Percentiles rank a stretch among this genome's conserved stretches.
These are phyloP conservation scores for Fusarium sp. DNA, from an alignment of 2,329 filamentous ascomycete genomes.

Conservation along the genomic window DNA sequence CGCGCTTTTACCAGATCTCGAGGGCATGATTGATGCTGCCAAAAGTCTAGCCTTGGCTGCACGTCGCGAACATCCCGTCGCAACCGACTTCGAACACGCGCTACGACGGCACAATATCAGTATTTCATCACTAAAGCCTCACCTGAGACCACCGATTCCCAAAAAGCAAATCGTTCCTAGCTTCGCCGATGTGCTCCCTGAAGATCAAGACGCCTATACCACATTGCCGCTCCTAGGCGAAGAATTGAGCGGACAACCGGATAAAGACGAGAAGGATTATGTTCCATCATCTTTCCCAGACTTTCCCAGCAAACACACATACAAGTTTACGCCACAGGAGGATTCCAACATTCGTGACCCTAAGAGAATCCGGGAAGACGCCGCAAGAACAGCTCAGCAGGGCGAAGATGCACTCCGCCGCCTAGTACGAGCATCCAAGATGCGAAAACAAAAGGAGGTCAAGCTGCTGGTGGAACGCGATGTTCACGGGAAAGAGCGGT, in stretches of 20 bases:
- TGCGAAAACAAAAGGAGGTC: slow-evolving; percentile 72
- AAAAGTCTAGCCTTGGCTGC: slow-evolving; percentile 59
- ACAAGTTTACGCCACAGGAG: slow-evolving; percentile 67
- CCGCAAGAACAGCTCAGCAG: slow-evolving; percentile 68
- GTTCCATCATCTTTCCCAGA: slow-evolving; percentile 69
- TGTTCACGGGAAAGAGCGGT: slow-evolving; percentile 62
- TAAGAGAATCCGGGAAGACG: slow-evolving; percentile 69
- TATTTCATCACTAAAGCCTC: slow-evolving; percentile 63
- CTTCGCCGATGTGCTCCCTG: slow-evolving; percentile 51
- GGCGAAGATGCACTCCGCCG: slow-evolving; percentile 70
- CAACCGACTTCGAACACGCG: slow-evolving; percentile 66
- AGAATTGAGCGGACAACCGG: slow-evolving; percentile 67
- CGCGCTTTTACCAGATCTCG: slow-evolving; percentile 54
- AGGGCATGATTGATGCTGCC: slow-evolving; percentile 59
- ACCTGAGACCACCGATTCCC: slow-evolving; percentile 64
- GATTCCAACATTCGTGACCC: slow-evolving; percentile 60
- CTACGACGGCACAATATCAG: slow-evolving; percentile 64
- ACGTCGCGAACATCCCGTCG: slow-evolving; percentile 64
- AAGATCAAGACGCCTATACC: slow-evolving; percentile 53
- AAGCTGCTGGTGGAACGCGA: slow-evolving; percentile 66
- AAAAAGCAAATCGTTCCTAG: slow-evolving; percentile 51
- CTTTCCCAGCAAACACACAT: slow-evolving; percentile 73
- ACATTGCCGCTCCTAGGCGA: slow-evolving; percentile 59
- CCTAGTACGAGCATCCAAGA: slow-evolving; percentile 70
- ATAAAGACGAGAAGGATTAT: slow-evolving; percentile 66